Evolutionary conservation across 1,284 basidiomycete genomes (phyloP).

Genomic region (Tilletia setariae): DNA sequence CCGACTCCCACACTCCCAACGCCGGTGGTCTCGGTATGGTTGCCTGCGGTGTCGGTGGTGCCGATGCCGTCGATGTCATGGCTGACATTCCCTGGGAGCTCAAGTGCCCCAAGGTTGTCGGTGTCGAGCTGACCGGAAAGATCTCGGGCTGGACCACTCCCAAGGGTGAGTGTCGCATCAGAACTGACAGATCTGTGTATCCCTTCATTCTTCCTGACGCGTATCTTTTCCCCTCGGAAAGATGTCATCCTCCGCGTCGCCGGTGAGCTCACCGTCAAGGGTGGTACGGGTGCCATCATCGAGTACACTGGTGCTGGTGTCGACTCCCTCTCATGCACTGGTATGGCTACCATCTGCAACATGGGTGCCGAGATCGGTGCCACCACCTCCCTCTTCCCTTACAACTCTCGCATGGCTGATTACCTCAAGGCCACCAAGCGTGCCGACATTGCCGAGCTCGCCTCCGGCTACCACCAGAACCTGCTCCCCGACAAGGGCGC

Average conservation of each 20-base stretch:
- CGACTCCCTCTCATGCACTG: constrained; percentile 92
- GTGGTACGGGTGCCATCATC: constrained; percentile 54
- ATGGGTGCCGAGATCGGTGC: constrained; percentile 99
- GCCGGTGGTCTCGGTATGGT: constrained; percentile 99
- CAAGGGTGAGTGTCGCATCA: constrained; percentile 66
- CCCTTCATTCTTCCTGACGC: too few relatives aligned
- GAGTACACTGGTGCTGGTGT: constrained; percentile 66
- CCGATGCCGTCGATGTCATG: constrained; percentile 99
- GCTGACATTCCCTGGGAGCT: constrained; percentile 96
- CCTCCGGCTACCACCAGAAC: constrained; percentile 85
- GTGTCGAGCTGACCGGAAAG: constrained; percentile 93
- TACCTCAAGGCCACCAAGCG: constrained; percentile 94
- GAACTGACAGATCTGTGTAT: too few relatives aligned
- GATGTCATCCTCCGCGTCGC: constrained; percentile 54
- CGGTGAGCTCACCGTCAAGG: constrained; percentile 54
- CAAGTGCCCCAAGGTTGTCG: constrained; percentile 97
- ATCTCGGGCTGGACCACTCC: constrained; percentile 95
- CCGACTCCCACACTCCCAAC: constrained; percentile 98
- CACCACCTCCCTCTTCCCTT: constrained; percentile 97
- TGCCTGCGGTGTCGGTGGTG: constrained; percentile 98
- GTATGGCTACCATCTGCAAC: constrained; percentile 99
- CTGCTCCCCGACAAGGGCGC: constrained; percentile 81
- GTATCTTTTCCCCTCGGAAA: not conserved
- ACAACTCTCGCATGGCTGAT: constrained; percentile 87
- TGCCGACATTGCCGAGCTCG: constrained; percentile 81